phyloP scores from a whole-genome alignment of 148 eudicot species.

The Arbutus unedo region DNA sequence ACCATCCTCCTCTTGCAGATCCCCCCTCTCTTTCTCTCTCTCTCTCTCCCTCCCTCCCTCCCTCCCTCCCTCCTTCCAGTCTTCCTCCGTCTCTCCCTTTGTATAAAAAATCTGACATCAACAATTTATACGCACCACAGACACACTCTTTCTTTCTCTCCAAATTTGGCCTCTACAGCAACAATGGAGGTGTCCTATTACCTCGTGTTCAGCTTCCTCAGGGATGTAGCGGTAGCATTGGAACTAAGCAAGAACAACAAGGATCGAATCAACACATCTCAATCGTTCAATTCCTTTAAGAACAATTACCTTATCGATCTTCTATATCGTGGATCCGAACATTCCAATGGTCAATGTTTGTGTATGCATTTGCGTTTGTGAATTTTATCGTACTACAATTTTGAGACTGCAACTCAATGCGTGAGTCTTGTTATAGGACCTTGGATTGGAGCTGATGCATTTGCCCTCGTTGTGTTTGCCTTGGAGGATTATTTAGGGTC shows the following conservation, averaged over 20 bases:
- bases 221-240: constrained; percentile 57
- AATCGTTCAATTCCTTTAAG: constrained; percentile 73
- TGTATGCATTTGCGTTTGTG: neutral
- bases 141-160: constrained; percentile 7
- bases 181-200: constrained; percentile 85
- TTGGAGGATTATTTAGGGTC: neutral
- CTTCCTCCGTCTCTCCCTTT: too few relatives aligned
- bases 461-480: neutral
- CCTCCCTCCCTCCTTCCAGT: neutral
- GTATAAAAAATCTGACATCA: too few relatives aligned
- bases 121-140: neutral
- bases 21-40: too few relatives aligned
- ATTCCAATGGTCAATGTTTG: neutral
- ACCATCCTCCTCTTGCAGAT: too few relatives aligned
- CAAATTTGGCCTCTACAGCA: neutral
- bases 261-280: constrained; percentile 74
- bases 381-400: neutral
- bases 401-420: neutral
- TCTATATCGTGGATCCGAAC: constrained; percentile 33
- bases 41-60: neutral
- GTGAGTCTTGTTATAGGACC: neutral
- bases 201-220: constrained; percentile 57
- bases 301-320: constrained; percentile 64
- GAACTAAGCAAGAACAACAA: constrained; percentile 82
- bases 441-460: constrained; percentile 13